Evolutionary conservation across 1,139 yeast species (phyloP).

Genomic region (Diutina sp.): DNA sequence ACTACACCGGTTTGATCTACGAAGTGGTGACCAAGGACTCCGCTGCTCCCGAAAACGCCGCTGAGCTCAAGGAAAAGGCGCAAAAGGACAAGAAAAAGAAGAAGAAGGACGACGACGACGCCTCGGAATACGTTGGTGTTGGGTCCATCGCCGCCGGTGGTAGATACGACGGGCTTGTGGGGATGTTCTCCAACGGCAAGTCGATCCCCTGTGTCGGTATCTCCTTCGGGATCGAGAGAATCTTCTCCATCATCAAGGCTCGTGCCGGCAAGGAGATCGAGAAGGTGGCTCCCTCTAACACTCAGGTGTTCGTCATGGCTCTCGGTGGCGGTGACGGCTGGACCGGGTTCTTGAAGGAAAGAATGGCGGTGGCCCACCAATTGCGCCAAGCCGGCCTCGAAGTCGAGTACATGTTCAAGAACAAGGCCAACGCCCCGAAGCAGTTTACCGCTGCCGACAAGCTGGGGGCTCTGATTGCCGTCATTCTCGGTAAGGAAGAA

Average conservation of each 20-base stretch:
- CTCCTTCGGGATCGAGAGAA: conserved; percentile 92
- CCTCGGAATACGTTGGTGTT: conserved; percentile 93
- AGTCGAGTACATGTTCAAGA: conserved; percentile 81
- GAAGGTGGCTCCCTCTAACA: conserved; percentile 63
- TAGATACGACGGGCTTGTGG: conserved; percentile 89
- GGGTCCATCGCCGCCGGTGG: conserved; percentile 99
- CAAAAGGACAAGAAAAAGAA: conserved; percentile 12
- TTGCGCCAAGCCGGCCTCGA: conserved; percentile 86
- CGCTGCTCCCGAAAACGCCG: conserved; percentile 81
- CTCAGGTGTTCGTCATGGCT: conserved; percentile 93
- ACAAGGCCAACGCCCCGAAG: conserved; percentile 86
- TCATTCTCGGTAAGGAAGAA: conserved; percentile 92
- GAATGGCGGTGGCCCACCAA: conserved; percentile 72
- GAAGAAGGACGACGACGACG: conserved; percentile 59
- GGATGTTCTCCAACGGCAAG: conserved; percentile 90
- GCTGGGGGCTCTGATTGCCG: conserved; percentile 82
- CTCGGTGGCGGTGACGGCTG: conserved; percentile 97
- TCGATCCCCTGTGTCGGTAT: conserved; percentile 96
- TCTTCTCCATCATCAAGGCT: conserved; percentile 79
- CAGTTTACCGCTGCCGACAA: conserved; percentile 97
- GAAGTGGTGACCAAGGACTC: conserved; percentile 93
- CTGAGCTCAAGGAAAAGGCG: conserved; percentile 25
- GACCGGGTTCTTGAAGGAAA: conserved; percentile 83
- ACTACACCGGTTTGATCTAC: conserved; percentile 91
- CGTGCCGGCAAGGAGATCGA: conserved; percentile 45